phyloP scores from a whole-genome alignment of 106 monocot genomes.

The Dioscorea alata region DNA sequence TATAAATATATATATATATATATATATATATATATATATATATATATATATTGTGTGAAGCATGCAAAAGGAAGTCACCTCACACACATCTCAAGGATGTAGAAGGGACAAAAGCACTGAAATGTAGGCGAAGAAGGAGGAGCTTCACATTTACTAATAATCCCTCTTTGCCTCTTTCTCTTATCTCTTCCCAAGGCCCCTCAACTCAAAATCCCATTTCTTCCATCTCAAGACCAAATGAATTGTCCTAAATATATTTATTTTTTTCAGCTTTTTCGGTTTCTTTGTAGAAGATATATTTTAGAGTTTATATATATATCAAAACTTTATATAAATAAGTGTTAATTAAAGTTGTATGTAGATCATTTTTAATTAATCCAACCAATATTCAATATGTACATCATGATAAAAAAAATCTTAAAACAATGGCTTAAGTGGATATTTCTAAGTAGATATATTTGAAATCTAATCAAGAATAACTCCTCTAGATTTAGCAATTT shows the following conservation, averaged over 20 bases:
- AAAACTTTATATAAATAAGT: too few species aligned
- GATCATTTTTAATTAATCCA: too few species aligned
- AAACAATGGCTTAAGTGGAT: too few species aligned
- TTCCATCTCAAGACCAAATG: not conserved
- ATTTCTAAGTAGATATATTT: too few species aligned
- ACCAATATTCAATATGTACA: too few species aligned
- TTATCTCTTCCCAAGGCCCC: not conserved
- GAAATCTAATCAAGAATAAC: not conserved
- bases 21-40: too few species aligned
- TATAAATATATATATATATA: too few species aligned
- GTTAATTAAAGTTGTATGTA: not conserved
- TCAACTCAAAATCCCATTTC: not conserved
- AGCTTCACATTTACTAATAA: conserved; percentile 10
- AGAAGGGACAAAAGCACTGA: conserved; percentile 47
- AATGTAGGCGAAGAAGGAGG: conserved; percentile 49
- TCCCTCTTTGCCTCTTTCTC: not conserved
- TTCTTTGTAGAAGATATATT: too few species aligned
- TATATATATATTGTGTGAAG: too few species aligned
- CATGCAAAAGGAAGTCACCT: too few species aligned
- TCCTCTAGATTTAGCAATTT: not conserved
- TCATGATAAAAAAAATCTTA: too few species aligned
- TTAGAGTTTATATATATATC: too few species aligned
- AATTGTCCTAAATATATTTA: not conserved
- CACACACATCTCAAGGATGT: not conserved
- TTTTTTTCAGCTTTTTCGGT: not conserved